Conservation (phyloP, 495 filamentous ascomycete species). For the Neurospora sp. region DNA sequence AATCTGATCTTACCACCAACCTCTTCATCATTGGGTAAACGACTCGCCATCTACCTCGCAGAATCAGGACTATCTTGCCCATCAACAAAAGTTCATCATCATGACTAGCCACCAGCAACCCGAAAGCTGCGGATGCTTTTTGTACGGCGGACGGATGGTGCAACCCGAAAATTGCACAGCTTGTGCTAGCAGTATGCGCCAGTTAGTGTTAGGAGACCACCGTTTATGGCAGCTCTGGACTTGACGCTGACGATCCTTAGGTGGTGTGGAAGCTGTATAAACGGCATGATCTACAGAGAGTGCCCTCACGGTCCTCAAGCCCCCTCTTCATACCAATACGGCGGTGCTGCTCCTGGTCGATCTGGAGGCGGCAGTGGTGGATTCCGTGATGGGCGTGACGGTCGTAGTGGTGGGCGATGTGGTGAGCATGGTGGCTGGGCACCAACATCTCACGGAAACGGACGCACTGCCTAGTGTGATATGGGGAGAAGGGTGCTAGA, state of each 20-base stretch:
- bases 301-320: background rate
- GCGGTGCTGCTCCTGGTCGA: background rate
- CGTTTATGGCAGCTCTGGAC: background rate
- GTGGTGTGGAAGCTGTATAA: background rate
- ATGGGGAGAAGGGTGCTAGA: background rate
- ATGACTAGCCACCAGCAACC: background rate
- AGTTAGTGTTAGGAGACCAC: background rate
- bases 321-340: background rate
- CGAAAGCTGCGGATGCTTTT: background rate
- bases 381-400: background rate
- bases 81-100: background rate
- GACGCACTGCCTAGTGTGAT: background rate
- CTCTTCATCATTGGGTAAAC: background rate
- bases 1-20: background rate
- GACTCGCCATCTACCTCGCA: background rate
- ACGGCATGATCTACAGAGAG: background rate
- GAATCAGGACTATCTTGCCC: background rate
- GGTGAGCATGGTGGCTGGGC: background rate
- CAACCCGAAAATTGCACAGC: background rate
- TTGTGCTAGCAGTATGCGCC: background rate
- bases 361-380: background rate
- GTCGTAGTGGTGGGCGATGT: background rate
- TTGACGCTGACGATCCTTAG: background rate
- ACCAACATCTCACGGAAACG: background rate
- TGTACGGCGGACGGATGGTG: background rate